Evolutionary conservation across 805 yeast species (phyloP), one percentile per base, ranked within the genome.

Genomic region (Candida manassasensis): DNA sequence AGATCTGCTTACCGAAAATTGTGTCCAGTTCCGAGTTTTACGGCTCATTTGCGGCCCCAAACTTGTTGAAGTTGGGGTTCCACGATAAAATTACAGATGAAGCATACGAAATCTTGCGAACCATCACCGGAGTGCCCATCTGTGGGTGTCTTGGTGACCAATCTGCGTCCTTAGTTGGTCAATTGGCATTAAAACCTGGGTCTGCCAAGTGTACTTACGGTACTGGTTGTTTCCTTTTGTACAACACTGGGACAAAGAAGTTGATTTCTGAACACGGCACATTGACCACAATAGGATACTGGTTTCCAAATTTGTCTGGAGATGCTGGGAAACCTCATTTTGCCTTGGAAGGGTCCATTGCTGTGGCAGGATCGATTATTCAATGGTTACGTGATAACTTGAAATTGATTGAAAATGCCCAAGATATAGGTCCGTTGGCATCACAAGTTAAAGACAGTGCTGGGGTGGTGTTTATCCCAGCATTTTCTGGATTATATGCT

Each of bases 201-300:
- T 78, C 82, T 29, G 96, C 96, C 29, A 89, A 89, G 61, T 87
- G 95, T 70, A 89, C 97, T 8, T 89, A 88, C 53, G 97, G 97
- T 43, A 89, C 97, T 1, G 97, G 97, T 42, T 85, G 95, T 57
- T 89, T 89, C 69, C 61, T 89, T 42, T 69, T 90, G 43, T 86
- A 83, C 70, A 89, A 89, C 61, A 84, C 95, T 2, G 97, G 97
- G 39, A 59, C 67, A 29, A 60, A 69, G 34, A 82, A 86, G 40
- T 71, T 87, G 50, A 72, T 81, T 22, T 78, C 89, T 21, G 69
- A 75, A 22, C 79, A 84, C 53, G 97, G 96, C 32, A 79, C 94
- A 10, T 70, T 89, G 47, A 88, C 96, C 28, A 89, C 97, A 1
- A 74, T 88, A 35, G 96, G 90, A 2, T 90, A 75, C 67, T 86